Percentiles rank a stretch among this genome's conserved stretches.
phyloP scores from a whole-genome alignment of 805 yeast genomes.

The Saccharomycopsis guyanensis region DNA sequence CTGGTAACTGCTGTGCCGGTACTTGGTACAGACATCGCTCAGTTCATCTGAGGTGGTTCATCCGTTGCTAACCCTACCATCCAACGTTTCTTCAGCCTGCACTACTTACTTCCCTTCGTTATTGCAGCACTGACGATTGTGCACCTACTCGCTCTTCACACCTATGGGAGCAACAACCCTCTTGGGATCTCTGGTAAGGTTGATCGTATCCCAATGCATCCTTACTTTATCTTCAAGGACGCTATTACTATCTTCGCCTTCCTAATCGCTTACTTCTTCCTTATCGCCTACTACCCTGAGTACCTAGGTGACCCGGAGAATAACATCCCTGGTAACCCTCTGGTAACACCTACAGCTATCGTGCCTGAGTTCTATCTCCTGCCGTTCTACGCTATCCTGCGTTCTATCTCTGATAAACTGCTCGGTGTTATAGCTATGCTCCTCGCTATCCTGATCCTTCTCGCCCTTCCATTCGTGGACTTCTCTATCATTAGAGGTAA shows the following conservation, averaged over 20 bases:
- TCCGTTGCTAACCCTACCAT: too few relatives aligned
- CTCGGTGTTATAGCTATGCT: too few relatives aligned
- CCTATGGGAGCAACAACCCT: constrained; percentile 9
- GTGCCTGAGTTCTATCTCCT: too few relatives aligned
- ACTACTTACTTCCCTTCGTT: too few relatives aligned
- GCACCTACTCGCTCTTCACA: constrained; percentile 14
- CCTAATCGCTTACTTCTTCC: constrained; percentile 16
- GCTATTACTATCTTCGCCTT: constrained; percentile 16
- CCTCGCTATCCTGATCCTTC: not conserved
- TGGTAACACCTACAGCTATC: constrained; percentile 16
- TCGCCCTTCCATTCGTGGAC: constrained; percentile 10
- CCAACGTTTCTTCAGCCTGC: not conserved
- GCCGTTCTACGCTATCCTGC: too few relatives aligned
- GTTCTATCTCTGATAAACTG: too few relatives aligned
- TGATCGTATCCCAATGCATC: constrained; percentile 18
- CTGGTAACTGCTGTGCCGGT: constrained; percentile 5
- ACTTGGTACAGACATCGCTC: constrained; percentile 3
- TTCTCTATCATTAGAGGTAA: constrained; percentile 17
- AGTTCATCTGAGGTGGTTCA: too few relatives aligned
- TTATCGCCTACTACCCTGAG: constrained; percentile 17
- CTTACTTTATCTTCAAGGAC: constrained; percentile 16
- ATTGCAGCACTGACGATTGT: too few relatives aligned
- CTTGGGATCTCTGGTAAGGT: constrained; percentile 12
- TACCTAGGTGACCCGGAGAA: constrained; percentile 11
- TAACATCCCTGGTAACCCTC: constrained; percentile 12